These are phyloP conservation scores for Ottelia alismoides DNA, from an alignment of 106 monocot species.

Conservation along the genomic window DNA sequence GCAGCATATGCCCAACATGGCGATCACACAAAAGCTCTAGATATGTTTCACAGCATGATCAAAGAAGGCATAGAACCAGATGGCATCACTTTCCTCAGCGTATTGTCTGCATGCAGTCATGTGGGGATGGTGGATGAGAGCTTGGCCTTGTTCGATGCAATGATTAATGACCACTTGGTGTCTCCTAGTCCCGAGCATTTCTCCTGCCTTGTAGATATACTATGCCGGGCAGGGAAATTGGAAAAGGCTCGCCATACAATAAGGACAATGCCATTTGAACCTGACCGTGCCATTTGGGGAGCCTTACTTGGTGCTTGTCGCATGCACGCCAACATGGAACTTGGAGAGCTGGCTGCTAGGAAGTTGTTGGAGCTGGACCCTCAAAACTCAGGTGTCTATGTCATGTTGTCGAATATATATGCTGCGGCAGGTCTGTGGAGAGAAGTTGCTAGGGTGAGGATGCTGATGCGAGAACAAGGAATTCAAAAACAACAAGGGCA, in stretches of 20 bases:
- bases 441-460: conserved; percentile 49
- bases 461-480: conserved; percentile 46
- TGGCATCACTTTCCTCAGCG: conserved; percentile 61
- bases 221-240: conserved; percentile 51
- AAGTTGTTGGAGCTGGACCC: conserved; percentile 40
- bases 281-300: conserved; percentile 50
- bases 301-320: conserved; percentile 52
- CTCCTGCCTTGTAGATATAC: conserved; percentile 60
- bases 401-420: conserved; percentile 76
- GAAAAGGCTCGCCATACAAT: conserved; percentile 48
- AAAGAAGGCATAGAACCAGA: conserved; percentile 33
- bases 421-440: conserved; percentile 56
- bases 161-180: conserved; percentile 41
- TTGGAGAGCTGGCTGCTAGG: conserved; percentile 58
- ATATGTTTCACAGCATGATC: conserved; percentile 46
- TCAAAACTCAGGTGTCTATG: conserved; percentile 50
- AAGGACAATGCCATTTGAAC: conserved; percentile 51
- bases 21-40: conserved; percentile 31
- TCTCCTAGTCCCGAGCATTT: conserved; percentile 55
- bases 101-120: conserved; percentile 64
- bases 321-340: conserved; percentile 29
- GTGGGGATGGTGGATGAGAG: conserved; percentile 60
- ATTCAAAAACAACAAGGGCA: conserved; percentile 58
- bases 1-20: conserved; percentile 82
- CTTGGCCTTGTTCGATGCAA: conserved; percentile 42